These are phyloP conservation scores for Avicennia marina DNA, from an alignment of 257 asterid genomes.

Conservation along the genomic window DNA sequence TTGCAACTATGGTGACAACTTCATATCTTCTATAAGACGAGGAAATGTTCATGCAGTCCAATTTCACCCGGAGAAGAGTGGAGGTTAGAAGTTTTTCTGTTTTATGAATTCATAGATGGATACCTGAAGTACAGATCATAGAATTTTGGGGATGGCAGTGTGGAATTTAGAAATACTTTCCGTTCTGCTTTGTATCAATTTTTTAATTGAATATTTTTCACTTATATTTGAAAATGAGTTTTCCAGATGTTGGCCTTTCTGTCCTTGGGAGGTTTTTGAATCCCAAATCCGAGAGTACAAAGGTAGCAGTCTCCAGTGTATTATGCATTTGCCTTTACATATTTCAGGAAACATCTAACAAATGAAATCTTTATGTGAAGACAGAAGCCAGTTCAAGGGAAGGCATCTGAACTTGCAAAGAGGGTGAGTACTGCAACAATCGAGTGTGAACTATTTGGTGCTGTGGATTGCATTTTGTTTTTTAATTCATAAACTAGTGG, in stretches of 20 bases:
- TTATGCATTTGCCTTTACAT: slow-evolving; percentile 13
- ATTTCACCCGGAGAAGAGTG: slow-evolving; percentile 99
- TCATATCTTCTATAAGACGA: slow-evolving; percentile 76
- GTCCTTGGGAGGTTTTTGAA: slow-evolving; percentile 71
- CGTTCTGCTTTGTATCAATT: not conserved
- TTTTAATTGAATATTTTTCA: not conserved
- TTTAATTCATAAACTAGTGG: no score
- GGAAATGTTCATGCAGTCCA: slow-evolving; percentile 97
- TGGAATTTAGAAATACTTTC: not conserved
- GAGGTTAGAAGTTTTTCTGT: slow-evolving; percentile 43
- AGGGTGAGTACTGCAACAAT: slow-evolving; percentile 56
- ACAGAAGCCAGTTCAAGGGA: slow-evolving; percentile 68
- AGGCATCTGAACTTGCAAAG: slow-evolving; percentile 86
- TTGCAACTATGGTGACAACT: slow-evolving; percentile 73
- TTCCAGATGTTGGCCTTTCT: slow-evolving; percentile 89
- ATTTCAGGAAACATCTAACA: slow-evolving; percentile 31
- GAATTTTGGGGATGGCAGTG: not conserved
- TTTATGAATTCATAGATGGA: slow-evolving; percentile 4
- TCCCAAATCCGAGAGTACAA: slow-evolving; percentile 44
- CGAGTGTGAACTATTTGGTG: not conserved
- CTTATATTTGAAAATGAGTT: slow-evolving; percentile 16
- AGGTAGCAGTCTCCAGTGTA: slow-evolving; percentile 45
- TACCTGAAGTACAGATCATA: not conserved
- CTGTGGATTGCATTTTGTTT: slow-evolving; percentile 1
- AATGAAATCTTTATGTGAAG: slow-evolving; percentile 48